Evolutionary conservation across 2,329 filamentous ascomycete genomes (phyloP).

Genomic region (Scedosporium minutisporum): DNA sequence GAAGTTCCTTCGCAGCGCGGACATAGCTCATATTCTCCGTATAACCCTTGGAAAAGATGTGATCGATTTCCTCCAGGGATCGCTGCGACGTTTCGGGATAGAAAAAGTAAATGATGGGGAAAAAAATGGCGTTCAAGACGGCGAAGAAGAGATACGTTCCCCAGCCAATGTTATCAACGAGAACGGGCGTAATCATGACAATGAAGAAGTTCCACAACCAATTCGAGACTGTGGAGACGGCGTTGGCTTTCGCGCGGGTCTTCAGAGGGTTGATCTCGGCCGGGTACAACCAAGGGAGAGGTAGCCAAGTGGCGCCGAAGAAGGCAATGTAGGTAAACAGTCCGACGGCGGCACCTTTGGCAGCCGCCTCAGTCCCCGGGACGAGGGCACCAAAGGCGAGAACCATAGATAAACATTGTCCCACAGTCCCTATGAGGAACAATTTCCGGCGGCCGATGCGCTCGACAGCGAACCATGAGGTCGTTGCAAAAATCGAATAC

Average conservation of each 20-base stretch:
- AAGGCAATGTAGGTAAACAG: conserved; percentile 62
- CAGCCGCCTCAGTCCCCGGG: conserved; percentile 49
- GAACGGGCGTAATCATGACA: conserved; percentile 73
- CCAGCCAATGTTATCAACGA: conserved; percentile 43
- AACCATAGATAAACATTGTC: conserved; percentile 48
- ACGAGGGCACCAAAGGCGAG: conserved; percentile 54
- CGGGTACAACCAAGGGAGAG: conserved; percentile 55
- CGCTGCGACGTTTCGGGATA: conserved; percentile 37
- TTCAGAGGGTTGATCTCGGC: conserved; percentile 56
- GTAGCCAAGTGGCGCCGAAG: conserved; percentile 59
- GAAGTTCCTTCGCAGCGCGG: conserved; percentile 45
- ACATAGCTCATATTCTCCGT: conserved; percentile 52
- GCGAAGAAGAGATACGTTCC: conserved; percentile 52
- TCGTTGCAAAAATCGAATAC: conserved; percentile 35
- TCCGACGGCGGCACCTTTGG: conserved; percentile 59
- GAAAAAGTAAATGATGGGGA: conserved; percentile 35
- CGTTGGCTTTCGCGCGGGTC: conserved; percentile 52
- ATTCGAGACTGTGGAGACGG: conserved; percentile 50
- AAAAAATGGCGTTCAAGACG: conserved; percentile 31
- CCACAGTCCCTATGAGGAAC: conserved; percentile 32
- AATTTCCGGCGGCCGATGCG: conserved; percentile 30
- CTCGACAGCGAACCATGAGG: conserved; percentile 29
- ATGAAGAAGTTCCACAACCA: conserved; percentile 68
- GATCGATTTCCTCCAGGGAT: conserved; percentile 53
- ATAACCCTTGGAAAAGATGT: conserved; percentile 41